Percentiles rank a stretch among this genome's conserved stretches.
Conservation (phyloP, 352 stramenopile species). For the Stramenopiles sp. region DNA sequence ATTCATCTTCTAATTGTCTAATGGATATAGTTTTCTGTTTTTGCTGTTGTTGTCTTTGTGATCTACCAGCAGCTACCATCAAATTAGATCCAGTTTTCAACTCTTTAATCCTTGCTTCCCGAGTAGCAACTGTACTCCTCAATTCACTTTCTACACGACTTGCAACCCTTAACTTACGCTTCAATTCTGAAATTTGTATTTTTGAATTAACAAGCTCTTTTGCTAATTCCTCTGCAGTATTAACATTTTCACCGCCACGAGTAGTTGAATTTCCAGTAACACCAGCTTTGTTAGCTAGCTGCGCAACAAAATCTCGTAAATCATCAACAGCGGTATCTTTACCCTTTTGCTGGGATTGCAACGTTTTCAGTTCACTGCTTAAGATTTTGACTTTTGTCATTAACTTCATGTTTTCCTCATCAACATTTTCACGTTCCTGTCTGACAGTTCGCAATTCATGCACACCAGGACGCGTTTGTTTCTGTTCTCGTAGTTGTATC, state of each 20-base stretch:
- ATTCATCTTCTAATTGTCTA: not conserved
- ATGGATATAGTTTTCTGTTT: not conserved
- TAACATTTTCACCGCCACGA: not conserved
- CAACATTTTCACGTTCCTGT: not conserved
- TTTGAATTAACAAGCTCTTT: not conserved
- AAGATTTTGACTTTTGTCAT: not conserved
- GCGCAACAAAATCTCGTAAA: not conserved
- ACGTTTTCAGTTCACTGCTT: conserved; percentile 2
- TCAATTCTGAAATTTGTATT: not conserved
- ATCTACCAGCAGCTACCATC: too few relatives aligned
- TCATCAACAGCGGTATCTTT: not conserved
- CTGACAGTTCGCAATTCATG: not conserved
- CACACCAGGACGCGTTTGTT: not conserved
- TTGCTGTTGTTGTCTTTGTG: too few relatives aligned
- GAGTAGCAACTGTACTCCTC: not conserved
- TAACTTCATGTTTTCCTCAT: not conserved
- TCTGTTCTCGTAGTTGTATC: not conserved
- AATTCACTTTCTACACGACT: not conserved
- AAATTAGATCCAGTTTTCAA: not conserved
- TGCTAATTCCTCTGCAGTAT: not conserved
- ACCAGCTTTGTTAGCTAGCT: not conserved
- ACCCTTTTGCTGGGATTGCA: not conserved
- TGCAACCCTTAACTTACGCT: not conserved
- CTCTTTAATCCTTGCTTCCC: not conserved
- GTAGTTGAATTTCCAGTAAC: not conserved